Percentiles rank a stretch among this genome's conserved stretches.
Evolutionary conservation across 345 rosid genomes (phyloP).

Genomic region (Kernera saxatilis): DNA sequence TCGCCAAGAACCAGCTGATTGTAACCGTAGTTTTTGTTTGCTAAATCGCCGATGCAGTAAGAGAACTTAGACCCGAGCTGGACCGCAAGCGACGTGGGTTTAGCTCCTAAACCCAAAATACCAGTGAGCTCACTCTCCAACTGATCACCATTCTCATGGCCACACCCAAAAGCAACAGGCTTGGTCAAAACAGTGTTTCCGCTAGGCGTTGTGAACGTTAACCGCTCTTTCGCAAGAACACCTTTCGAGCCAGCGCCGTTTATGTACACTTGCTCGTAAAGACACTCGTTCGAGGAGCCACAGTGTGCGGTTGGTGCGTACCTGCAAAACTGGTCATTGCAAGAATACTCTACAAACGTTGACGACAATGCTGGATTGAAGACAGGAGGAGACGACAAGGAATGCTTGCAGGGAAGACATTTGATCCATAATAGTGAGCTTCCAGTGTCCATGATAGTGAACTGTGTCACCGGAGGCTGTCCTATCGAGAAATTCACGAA

Average conservation of each 20-base stretch:
- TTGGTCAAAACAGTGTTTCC: constrained; percentile 20
- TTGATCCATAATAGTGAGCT: constrained; percentile 57
- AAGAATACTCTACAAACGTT: constrained; percentile 32
- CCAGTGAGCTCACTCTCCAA: constrained; percentile 35
- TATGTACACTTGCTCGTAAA: constrained; percentile 31
- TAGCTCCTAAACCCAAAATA: constrained; percentile 44
- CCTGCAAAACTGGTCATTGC: constrained; percentile 28
- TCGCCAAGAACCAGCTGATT: constrained; percentile 46
- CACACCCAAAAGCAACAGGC: constrained; percentile 46
- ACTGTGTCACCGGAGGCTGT: constrained; percentile 51
- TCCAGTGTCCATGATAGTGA: constrained; percentile 52
- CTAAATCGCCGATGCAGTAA: constrained; percentile 45
- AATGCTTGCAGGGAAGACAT: constrained; percentile 44
- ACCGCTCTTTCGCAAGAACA: constrained; percentile 39
- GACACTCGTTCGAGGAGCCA: constrained; percentile 29
- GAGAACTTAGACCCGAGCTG: constrained; percentile 51
- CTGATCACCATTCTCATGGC: constrained; percentile 35
- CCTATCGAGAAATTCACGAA: constrained; percentile 50
- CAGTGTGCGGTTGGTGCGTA: constrained; percentile 20
- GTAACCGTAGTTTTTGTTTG: constrained; percentile 35
- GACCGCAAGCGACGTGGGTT: constrained; percentile 33
- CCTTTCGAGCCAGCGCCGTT: constrained; percentile 38
- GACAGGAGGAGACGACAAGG: constrained; percentile 16
- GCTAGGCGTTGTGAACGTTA: constrained; percentile 37
- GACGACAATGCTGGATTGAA: constrained; percentile 48